Percentiles rank a stretch among this genome's conserved stretches.
These are phyloP conservation scores for Cutaneotrichosporon sp. DNA, from an alignment of 1,284 basidiomycete species.

Conservation along the genomic window DNA sequence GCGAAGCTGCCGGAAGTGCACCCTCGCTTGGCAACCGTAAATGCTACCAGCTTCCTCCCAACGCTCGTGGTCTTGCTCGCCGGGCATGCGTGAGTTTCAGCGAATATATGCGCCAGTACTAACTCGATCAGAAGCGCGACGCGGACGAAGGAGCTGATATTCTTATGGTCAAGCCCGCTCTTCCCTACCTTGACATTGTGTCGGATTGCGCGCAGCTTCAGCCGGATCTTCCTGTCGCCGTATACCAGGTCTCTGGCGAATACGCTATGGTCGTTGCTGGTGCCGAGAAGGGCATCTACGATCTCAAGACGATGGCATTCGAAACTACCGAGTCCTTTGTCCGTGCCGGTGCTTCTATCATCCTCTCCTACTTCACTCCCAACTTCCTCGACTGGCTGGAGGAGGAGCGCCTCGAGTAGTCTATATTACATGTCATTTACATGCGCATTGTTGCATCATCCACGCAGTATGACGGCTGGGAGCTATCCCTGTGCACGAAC, in stretches of 20 bases:
- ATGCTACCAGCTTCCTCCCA: conserved; percentile 93
- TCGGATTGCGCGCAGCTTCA: conserved; percentile 78
- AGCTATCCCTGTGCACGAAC: no score
- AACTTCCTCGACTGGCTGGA: conserved; percentile 89
- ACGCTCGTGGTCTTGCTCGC: conserved; percentile 81
- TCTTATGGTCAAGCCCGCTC: conserved; percentile 96
- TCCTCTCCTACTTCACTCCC: conserved; percentile 92
- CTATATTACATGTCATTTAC: background rate
- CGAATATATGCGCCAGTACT: background rate
- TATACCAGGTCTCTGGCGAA: conserved; percentile 95
- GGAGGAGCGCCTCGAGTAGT: conserved; percentile 26
- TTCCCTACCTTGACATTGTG: conserved; percentile 96
- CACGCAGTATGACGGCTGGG: background rate
- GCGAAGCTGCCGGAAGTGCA: conserved; percentile 91
- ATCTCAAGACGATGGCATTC: conserved; percentile 85
- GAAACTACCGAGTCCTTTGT: conserved; percentile 87
- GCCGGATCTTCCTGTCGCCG: conserved; percentile 81
- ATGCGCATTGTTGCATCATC: background rate
- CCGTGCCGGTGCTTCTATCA: conserved; percentile 83
- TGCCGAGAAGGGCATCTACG: conserved; percentile 86
- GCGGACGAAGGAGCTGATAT: conserved; percentile 93
- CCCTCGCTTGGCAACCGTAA: conserved; percentile 92
- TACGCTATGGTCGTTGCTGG: conserved; percentile 96
- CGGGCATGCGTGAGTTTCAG: conserved; percentile 72
- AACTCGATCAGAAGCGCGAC: conserved; percentile 66